Conservation (phyloP, 1,284 basidiomycete genomes). For the Cutaneotrichosporon sp. region DNA sequence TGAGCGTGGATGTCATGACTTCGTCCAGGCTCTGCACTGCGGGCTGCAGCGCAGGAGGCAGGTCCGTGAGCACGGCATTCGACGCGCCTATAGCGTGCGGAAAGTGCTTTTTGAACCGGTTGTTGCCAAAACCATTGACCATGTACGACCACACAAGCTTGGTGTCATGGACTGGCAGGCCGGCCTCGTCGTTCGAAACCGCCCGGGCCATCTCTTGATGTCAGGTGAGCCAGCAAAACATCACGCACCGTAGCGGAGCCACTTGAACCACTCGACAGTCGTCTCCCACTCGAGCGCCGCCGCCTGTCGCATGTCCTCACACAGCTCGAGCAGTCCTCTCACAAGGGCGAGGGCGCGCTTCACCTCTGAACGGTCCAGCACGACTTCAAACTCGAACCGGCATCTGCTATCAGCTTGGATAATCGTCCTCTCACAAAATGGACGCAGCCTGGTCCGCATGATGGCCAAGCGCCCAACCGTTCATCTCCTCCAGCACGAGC, state of each 20-base stretch:
- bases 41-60: background rate
- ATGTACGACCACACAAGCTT: slow-evolving; percentile 49
- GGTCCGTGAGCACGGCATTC: slow-evolving; percentile 4
- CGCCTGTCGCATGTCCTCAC: slow-evolving; percentile 39
- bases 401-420: slow-evolving; percentile 4
- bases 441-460: background rate
- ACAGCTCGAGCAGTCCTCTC: slow-evolving; percentile 19
- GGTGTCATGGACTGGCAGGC: slow-evolving; percentile 36
- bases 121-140: slow-evolving; percentile 39
- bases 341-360: slow-evolving; percentile 6
- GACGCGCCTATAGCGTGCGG: slow-evolving; percentile 25
- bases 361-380: background rate
- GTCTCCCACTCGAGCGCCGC: slow-evolving; percentile 37
- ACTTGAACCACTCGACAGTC: slow-evolving; percentile 44
- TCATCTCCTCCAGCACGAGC: slow-evolving; percentile 44
- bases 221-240: background rate
- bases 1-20: slow-evolving; percentile 18
- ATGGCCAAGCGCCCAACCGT: slow-evolving; percentile 29
- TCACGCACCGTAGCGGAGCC: slow-evolving; percentile 48
- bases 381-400: slow-evolving; percentile 9
- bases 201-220: slow-evolving; percentile 19
- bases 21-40: slow-evolving; percentile 4
- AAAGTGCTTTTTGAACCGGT: slow-evolving; percentile 36
- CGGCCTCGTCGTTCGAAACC: slow-evolving; percentile 12
- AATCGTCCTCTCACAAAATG: slow-evolving; percentile 1